Base-by-base conservation (phyloP, 2,329 filamentous ascomycete genomes). In the Verticillium zaregamsianum region DNA sequence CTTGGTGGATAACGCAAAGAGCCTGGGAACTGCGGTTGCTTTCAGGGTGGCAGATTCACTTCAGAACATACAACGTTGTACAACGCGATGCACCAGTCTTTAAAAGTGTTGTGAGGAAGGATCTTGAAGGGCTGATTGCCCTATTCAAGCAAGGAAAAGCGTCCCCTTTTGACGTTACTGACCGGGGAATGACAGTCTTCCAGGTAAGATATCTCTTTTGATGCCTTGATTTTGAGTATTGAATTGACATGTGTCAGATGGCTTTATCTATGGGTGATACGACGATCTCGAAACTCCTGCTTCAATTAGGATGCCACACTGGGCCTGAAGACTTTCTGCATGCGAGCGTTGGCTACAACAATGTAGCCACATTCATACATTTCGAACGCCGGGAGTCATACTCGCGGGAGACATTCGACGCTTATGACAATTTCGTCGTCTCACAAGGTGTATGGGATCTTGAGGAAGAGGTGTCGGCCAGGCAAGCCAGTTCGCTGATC, bases 81-180 rank as follows among this genome's bases (percentile, higher is more conserved):
- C 23, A 14, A 0, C 0, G 1, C 2, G 6, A 9, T 2, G 12
- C 49, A 1, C 15, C 17, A 1, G 58, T 58, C 3, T 61, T 61
- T 17, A 0, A 0, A 0, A 35, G n/a, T 3, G 14, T 28, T 0
- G 5, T 8, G 2, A 5, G n/a, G 4, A n/a, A n/a, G 7, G 40
- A 49, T 23, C 17, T 23, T 4, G 3, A 49, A 7, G n/a, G 17
- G 7, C n/a, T 49, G 2, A 17, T 49, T 8, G 15, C 2, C 7
- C 40, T 49, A 7, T 49, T 49, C n/a, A 5, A 49, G n/a, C 15
- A 20, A 11, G n/a, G 40, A 23, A 49, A 25, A 9, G 40, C 40
- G 40, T 49, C 40, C 6, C 40, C 40, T 8, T 49, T 49, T n/a
- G 40, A 49, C 11, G 40, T 23, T 6, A 9, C 0, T 8, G 40